A percentile compares a stretch with the other conserved stretches of the same genome.
These are phyloP conservation scores for Vaccinium darrowii DNA, from an alignment of 148 eudicot species.

Conservation along the genomic window DNA sequence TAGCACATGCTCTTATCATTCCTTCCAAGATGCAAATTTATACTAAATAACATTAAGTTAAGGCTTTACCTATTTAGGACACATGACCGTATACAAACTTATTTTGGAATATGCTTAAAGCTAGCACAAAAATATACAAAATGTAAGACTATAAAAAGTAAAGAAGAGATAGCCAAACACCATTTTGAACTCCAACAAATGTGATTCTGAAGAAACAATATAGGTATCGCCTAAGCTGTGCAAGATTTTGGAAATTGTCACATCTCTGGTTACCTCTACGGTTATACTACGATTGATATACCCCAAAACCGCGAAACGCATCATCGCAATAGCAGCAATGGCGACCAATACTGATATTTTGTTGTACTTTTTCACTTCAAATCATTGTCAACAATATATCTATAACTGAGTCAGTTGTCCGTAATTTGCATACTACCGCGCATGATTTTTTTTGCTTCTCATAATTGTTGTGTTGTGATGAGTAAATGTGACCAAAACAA, in stretches of 20 bases:
- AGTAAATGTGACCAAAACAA: neutral
- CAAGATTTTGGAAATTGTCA: neutral
- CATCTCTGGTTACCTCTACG: neutral
- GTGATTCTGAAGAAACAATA: neutral
- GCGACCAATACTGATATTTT: no score
- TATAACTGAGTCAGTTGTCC: neutral
- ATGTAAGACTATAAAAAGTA: neutral
- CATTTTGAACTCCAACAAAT: neutral
- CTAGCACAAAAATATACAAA: neutral
- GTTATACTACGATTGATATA: neutral
- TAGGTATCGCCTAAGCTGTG: neutral
- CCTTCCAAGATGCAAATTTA: neutral
- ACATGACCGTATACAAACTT: neutral
- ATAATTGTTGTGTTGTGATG: neutral
- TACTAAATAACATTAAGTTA: neutral
- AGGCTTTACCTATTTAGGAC: neutral
- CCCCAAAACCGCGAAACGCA: neutral
- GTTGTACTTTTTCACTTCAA: neutral
- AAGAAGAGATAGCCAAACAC: neutral
- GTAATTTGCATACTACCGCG: neutral
- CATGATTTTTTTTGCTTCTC: conserved; percentile 1
- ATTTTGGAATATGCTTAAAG: neutral
- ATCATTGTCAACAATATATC: neutral
- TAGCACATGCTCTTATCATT: neutral
- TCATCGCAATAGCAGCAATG: no score